Evolutionary conservation across 164 flowering plant species (phyloP).

Genomic region (Berberis vulgaris): DNA sequence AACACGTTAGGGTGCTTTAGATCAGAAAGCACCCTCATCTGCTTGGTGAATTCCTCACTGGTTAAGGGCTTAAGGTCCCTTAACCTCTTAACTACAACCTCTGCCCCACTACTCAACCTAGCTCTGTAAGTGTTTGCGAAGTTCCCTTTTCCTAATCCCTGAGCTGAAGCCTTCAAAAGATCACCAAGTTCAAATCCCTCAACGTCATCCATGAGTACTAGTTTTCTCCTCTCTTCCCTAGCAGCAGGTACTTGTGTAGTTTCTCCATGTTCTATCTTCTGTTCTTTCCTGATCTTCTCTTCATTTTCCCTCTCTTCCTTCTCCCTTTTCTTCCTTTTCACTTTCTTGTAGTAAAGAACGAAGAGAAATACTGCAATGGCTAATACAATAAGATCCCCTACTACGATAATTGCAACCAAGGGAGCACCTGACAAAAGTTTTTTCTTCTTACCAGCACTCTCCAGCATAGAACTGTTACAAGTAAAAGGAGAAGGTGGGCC

Average conservation of each 20-base stretch:
- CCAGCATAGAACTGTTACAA: conserved; percentile 3
- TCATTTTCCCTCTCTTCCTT: not conserved
- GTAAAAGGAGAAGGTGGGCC: conserved; percentile 20
- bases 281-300: not conserved
- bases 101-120: conserved; percentile 18
- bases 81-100: conserved; percentile 50
- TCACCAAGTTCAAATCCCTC: conserved; percentile 33
- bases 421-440: not conserved
- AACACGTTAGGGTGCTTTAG: conserved; percentile 53
- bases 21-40: conserved; percentile 25
- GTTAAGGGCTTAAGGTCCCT: conserved; percentile 44
- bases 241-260: not conserved
- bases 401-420: conserved; percentile 11
- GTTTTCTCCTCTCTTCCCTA: conserved; percentile 27
- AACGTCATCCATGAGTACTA: conserved; percentile 25
- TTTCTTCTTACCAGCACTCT: not conserved
- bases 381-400: conserved; percentile 23
- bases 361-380: conserved; percentile 21
- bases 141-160: conserved; percentile 54
- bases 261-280: not conserved
- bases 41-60: conserved; percentile 36
- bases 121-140: conserved; percentile 55
- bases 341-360: conserved; percentile 24
- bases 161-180: conserved; percentile 62
- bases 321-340: conserved; percentile 14